phyloP scores from a whole-genome alignment of 176 grass and related monocot genomes.

The Cenchrus fungigraminus region DNA sequence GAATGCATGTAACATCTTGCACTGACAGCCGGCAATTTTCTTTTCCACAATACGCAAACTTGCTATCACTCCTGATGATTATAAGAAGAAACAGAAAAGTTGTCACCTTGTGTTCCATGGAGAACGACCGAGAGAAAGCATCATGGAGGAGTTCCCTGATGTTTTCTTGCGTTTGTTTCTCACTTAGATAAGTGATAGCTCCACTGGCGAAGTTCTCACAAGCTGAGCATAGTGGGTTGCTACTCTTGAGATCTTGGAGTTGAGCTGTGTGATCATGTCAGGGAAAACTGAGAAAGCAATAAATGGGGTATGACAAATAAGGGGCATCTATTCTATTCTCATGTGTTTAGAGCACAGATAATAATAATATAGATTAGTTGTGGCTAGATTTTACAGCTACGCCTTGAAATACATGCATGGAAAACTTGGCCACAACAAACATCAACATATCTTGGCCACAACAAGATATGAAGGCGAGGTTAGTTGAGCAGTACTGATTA shows the following conservation, averaged over 20 bases:
- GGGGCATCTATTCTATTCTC: neutral
- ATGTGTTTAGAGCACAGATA: neutral
- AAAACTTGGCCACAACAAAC: neutral
- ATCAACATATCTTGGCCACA: neutral
- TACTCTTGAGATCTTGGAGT: slow-evolving; percentile 13
- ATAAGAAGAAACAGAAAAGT: neutral
- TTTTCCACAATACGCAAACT: slow-evolving; percentile 1
- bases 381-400: neutral
- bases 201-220: slow-evolving; percentile 63
- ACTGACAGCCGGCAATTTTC: neutral
- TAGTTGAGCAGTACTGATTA: neutral
- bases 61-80: neutral
- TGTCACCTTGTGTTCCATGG: slow-evolving; percentile 70
- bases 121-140: slow-evolving; percentile 64
- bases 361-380: neutral
- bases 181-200: slow-evolving; percentile 58
- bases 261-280: neutral
- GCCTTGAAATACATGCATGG: neutral
- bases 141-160: slow-evolving; percentile 61
- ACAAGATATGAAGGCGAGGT: neutral
- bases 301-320: neutral
- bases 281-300: neutral
- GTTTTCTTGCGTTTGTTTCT: slow-evolving; percentile 70
- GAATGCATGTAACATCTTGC: neutral
- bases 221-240: slow-evolving; percentile 47